These are phyloP conservation scores for Emmonsia crescens DNA, from an alignment of 2,329 filamentous ascomycete species.

Conservation along the genomic window DNA sequence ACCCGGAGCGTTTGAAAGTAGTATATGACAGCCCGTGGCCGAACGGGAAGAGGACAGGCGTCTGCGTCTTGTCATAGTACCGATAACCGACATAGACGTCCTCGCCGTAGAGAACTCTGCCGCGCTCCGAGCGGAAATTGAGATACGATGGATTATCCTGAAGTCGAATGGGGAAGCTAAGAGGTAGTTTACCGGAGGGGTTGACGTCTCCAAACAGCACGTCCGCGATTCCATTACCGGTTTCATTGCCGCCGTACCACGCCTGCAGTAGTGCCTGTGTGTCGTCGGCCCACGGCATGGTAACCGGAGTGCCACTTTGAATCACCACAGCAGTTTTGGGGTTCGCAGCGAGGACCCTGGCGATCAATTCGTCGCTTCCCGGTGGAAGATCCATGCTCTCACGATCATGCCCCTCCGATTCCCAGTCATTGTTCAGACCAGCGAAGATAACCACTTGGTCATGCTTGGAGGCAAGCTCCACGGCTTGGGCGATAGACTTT, in stretches of 20 bases:
- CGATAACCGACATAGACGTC: conserved; percentile 73
- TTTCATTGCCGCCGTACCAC: conserved; percentile 83
- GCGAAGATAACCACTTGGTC: conserved; percentile 71
- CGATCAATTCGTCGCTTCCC: conserved; percentile 48
- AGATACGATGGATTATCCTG: conserved; percentile 66
- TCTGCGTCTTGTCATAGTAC: conserved; percentile 62
- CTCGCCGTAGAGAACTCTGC: conserved; percentile 65
- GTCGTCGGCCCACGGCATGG: conserved; percentile 39
- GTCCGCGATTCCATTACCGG: conserved; percentile 69
- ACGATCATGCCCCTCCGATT: conserved; percentile 60
- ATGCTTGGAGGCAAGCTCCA: conserved; percentile 54
- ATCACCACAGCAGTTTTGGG: conserved; percentile 61
- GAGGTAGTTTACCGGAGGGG: conserved; percentile 62
- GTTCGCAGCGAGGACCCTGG: conserved; percentile 55
- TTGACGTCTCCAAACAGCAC: conserved; percentile 64
- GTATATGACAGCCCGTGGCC: conserved; percentile 74
- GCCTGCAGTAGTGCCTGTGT: conserved; percentile 56
- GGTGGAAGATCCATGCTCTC: conserved; percentile 47
- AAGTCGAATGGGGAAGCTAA: conserved; percentile 57
- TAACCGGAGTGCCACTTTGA: conserved; percentile 62
- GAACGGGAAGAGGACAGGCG: conserved; percentile 61
- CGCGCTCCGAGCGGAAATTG: conserved; percentile 61
- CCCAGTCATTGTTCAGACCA: conserved; percentile 72
- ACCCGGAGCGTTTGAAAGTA: conserved; percentile 47
- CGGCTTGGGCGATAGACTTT: conserved; percentile 54